A percentile compares a stretch with the other conserved stretches of the same genome.
Evolutionary conservation across 148 eudicot genomes (phyloP).

Genomic region (Camellia lanceoleosa): DNA sequence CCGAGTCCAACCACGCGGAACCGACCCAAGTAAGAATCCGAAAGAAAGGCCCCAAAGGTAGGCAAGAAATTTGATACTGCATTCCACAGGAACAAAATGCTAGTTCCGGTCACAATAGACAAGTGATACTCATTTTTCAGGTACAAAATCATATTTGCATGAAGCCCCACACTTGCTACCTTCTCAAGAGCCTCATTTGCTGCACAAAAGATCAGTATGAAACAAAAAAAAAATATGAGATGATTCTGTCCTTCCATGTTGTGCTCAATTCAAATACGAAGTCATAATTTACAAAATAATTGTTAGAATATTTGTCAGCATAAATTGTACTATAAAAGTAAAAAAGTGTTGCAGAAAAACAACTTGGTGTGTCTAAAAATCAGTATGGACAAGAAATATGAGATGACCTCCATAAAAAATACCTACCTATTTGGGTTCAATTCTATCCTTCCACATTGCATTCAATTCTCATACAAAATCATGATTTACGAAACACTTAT

Average conservation of each 20-base stretch:
- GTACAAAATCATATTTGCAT: constrained; percentile 43
- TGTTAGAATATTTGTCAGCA: too few species aligned
- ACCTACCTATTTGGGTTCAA: too few species aligned
- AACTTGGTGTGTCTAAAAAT: not conserved
- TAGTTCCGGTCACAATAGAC: constrained; percentile 23
- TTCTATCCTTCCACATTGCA: too few species aligned
- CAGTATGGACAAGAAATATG: too few species aligned
- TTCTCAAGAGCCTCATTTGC: constrained; percentile 50
- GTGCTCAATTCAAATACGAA: too few species aligned
- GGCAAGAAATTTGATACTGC: constrained; percentile 39
- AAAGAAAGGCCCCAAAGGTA: constrained; percentile 38
- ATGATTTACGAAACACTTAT: too few species aligned
- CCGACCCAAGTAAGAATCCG: constrained; percentile 46
- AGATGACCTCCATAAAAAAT: too few species aligned
- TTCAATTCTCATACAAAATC: too few species aligned
- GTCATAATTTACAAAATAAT: too few species aligned
- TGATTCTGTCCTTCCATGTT: too few species aligned
- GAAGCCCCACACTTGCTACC: constrained; percentile 38
- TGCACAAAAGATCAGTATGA: constrained; percentile 7
- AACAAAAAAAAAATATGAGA: too few species aligned
- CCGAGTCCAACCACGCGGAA: constrained; percentile 30
- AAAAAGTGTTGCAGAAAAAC: not conserved
- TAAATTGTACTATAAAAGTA: too few species aligned
- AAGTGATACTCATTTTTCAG: constrained; percentile 30
- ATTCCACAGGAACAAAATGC: constrained; percentile 32